Evolutionary conservation across 2,329 filamentous ascomycete genomes (phyloP).

Genomic region (Fusarium ramigenum): DNA sequence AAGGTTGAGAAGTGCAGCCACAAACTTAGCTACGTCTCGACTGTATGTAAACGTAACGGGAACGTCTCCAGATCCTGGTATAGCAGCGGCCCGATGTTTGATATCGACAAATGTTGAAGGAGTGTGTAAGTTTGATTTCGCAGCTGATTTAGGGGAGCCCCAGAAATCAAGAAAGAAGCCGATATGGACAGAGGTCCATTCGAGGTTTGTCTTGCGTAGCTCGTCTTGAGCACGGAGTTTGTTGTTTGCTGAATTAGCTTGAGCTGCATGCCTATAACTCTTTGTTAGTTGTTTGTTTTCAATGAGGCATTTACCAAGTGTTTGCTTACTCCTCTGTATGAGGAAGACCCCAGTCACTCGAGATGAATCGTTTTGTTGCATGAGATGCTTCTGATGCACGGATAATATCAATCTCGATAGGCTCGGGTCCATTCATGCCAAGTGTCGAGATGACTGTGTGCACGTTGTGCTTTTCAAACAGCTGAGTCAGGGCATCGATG

Average conservation of each 20-base stretch:
- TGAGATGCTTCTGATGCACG: neutral
- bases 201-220: conserved; percentile 3
- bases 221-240: conserved; percentile 5
- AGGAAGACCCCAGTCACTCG: conserved; percentile 2
- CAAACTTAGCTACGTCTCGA: neutral
- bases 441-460: conserved; percentile 3
- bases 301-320: neutral
- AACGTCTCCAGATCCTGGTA: neutral
- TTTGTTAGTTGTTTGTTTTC: neutral
- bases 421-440: neutral
- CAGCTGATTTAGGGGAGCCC: neutral
- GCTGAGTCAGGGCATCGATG: neutral
- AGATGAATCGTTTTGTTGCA: neutral
- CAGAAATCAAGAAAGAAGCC: conserved; percentile 18
- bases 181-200: conserved; percentile 1
- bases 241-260: conserved; percentile 1
- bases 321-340: conserved; percentile 1
- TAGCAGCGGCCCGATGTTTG: neutral
- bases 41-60: neutral
- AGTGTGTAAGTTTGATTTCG: neutral
- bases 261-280: neutral
- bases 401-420: neutral
- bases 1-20: neutral
- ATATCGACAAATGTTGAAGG: neutral
- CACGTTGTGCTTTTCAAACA: conserved; percentile 6